A percentile compares a stretch with the other conserved stretches of the same genome.
Conservation (phyloP, 306 rosid genomes). For the Spatholobus suberectus region DNA sequence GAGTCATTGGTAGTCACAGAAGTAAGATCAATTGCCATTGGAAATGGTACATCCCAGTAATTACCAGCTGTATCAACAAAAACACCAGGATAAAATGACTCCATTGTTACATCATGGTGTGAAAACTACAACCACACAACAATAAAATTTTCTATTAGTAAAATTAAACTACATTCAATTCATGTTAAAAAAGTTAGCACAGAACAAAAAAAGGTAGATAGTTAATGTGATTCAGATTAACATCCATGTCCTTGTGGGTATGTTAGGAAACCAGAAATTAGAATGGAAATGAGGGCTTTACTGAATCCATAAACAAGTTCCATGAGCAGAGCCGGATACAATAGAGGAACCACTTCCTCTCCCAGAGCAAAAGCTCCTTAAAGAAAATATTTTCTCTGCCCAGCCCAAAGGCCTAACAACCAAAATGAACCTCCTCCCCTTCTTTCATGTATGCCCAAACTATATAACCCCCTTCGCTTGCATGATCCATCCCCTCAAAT, state of each 20-base stretch:
- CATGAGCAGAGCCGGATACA: not conserved
- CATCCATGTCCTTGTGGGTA: not conserved
- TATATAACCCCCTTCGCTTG: not conserved
- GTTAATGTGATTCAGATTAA: not conserved
- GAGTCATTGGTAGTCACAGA: slow-evolving; percentile 63
- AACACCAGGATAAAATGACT: slow-evolving; percentile 83
- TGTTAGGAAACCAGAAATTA: not conserved
- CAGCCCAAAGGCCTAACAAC: not conserved
- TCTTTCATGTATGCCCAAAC: not conserved
- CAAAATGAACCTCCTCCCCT: not conserved
- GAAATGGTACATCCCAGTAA: slow-evolving; percentile 87
- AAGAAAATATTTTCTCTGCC: not conserved
- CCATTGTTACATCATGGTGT: slow-evolving; percentile 68
- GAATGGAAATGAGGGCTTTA: not conserved
- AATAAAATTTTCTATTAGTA: slow-evolving; percentile 24
- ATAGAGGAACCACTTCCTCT: not conserved
- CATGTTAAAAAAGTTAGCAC: not conserved
- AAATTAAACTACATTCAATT: slow-evolving; percentile 22
- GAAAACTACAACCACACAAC: slow-evolving; percentile 65
- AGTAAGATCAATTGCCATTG: slow-evolving; percentile 74
- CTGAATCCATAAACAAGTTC: not conserved
- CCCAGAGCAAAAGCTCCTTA: not conserved
- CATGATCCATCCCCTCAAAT: not conserved
- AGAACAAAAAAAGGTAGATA: not conserved
- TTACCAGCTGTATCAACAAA: slow-evolving; percentile 70